Evolutionary conservation across 768 basidiomycete species (phyloP).

Genomic region (Leccinum disarticulatum): DNA sequence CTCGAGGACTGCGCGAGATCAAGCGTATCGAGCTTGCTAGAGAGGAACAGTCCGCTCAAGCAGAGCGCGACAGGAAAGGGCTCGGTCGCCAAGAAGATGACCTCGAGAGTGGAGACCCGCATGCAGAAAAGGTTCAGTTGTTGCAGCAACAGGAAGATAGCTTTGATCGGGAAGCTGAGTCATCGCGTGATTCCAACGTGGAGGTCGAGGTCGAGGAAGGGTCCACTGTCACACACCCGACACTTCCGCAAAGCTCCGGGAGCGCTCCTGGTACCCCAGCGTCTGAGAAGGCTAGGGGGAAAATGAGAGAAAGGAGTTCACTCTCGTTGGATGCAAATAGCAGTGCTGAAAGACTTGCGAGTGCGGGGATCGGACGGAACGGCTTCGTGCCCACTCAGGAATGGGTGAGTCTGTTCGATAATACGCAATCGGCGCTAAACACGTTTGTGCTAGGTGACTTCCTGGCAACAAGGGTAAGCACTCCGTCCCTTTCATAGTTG

Average conservation of each 20-base stretch:
- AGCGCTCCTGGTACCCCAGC: slow-evolving; percentile 34
- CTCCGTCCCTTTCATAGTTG: slow-evolving; percentile 2
- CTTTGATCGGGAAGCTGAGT: slow-evolving; percentile 25
- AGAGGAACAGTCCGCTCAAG: slow-evolving; percentile 57
- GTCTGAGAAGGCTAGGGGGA: slow-evolving; percentile 91
- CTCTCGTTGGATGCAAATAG: slow-evolving; percentile 49
- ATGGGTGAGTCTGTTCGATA: slow-evolving; percentile 62
- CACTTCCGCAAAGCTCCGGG: slow-evolving; percentile 46
- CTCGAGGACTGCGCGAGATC: slow-evolving; percentile 83
- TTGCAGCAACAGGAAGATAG: slow-evolving; percentile 50
- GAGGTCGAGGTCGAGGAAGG: slow-evolving; percentile 20
- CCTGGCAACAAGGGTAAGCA: slow-evolving; percentile 92
- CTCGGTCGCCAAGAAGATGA: slow-evolving; percentile 19
- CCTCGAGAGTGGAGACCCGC: slow-evolving; percentile 26
- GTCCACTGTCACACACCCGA: slow-evolving; percentile 30
- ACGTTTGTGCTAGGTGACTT: slow-evolving; percentile 57
- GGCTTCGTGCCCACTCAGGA: slow-evolving; percentile 95
- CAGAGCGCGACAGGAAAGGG: slow-evolving; percentile 26
- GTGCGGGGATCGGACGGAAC: slow-evolving; percentile 75
- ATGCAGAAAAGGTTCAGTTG: slow-evolving; percentile 66
- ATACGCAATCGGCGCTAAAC: slow-evolving; percentile 3
- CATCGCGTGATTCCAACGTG: slow-evolving; percentile 12
- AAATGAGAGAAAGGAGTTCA: slow-evolving; percentile 77
- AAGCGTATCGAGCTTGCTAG: slow-evolving; percentile 68
- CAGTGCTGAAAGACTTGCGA: slow-evolving; percentile 64